Conservation (phyloP, 1,284 basidiomycete genomes). For the Ustilago nuda region DNA sequence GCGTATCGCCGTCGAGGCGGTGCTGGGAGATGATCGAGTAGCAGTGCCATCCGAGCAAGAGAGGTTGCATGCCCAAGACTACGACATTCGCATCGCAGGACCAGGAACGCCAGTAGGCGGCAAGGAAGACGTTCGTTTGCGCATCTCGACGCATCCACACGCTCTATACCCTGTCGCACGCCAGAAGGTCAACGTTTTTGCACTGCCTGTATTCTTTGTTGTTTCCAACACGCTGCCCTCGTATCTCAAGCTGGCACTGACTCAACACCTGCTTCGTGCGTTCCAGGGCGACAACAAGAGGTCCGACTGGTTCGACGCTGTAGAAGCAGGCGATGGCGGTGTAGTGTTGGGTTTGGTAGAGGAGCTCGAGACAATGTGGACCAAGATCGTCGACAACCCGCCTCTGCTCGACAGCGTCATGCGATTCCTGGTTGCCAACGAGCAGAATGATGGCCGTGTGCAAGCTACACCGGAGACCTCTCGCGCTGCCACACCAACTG, state of each 20-base stretch:
- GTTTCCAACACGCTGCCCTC: conserved; percentile 79
- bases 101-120: conserved; percentile 36
- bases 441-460: conserved; percentile 21
- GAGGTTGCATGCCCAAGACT: conserved; percentile 65
- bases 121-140: conserved; percentile 74
- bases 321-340: conserved; percentile 77
- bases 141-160: conserved; percentile 76
- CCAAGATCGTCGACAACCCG: conserved; percentile 61
- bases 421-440: conserved; percentile 48
- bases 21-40: conserved; percentile 70
- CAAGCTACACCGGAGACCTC: conserved; percentile 22
- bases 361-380: conserved; percentile 74
- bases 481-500: conserved; percentile 18
- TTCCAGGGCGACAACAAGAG: conserved; percentile 59
- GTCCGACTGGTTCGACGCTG: conserved; percentile 73
- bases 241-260: conserved; percentile 85
- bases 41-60: conserved; percentile 57
- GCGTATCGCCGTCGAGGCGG: conserved; percentile 75
- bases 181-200: conserved; percentile 41
- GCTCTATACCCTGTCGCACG: conserved; percentile 69
- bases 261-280: conserved; percentile 72
- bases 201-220: conserved; percentile 80
- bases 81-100: conserved; percentile 65
- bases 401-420: conserved; percentile 66
- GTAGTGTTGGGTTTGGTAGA: conserved; percentile 82